Evolutionary conservation across 1,284 basidiomycete genomes (phyloP), one percentile per base, ranked within the genome.

Genomic region (Porphyrellus sp.): DNA sequence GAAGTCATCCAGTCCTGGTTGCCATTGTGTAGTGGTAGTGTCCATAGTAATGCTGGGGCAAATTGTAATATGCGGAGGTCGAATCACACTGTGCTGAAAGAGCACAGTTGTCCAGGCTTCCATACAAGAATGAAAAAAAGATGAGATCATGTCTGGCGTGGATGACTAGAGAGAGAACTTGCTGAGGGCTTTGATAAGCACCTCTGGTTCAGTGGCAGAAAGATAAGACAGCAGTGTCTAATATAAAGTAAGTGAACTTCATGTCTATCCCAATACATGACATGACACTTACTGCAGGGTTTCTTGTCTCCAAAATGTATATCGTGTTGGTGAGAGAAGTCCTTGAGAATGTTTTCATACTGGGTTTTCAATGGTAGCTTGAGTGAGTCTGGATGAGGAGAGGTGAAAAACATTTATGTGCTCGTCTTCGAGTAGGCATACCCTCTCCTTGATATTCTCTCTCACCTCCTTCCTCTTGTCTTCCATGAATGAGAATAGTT

Each of bases 141-240:
- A n/a, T n/a, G 94, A 89, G 39, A 95, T 86, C 8, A 88, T 81
- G 54, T 83, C 83, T 13, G 77, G 74, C 3, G 79, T 76, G 7
- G 85, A 85, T 7, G 90, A 77, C 85, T 86, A 90, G 0, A 72
- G 63, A 0, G 86, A 82, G 70, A 90, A 89, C 33, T 74, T 74
- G 27, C 71, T 75, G 15, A 91, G 74, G 0, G 82, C 71, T 18
- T 69, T 58, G 53, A 81, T 77, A 20, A 92, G 75, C 18, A 77
- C 73, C 1, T 75, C 55, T 0, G 85, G 78, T 52, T 82, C 77
- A 1, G 82, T 80, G 0, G 77, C 70, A 2, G 83, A 80, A 4
- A 86, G 69, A 41, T 75, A 82, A 0, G 89, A 86, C 15, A 92
- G 76, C 0, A 84, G 86, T 59, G 89, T 89, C 87, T 91, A 55